These are phyloP conservation scores for Cydonia oblonga DNA, from an alignment of 331 rosid genomes.

Conservation along the genomic window DNA sequence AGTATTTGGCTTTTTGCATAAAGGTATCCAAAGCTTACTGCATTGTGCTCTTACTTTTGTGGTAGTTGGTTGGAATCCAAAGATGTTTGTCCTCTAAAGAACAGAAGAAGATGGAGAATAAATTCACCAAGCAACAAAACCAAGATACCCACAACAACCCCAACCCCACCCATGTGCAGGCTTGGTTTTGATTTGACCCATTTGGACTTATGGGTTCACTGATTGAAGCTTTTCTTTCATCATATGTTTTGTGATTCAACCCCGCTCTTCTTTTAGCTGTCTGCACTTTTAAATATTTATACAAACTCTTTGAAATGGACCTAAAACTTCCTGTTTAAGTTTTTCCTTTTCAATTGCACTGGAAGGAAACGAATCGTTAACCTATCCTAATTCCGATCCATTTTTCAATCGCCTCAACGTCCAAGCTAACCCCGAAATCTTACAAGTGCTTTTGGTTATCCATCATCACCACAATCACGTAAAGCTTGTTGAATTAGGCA, in stretches of 20 bases:
- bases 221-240: background rate
- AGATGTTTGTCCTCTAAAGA: background rate
- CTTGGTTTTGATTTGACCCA: conserved; percentile 6
- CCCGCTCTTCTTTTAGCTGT: background rate
- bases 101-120: background rate
- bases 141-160: background rate
- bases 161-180: conserved; percentile 20
- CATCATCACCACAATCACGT: background rate
- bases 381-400: background rate
- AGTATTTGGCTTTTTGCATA: background rate
- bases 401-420: background rate
- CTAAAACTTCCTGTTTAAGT: too few relatives aligned
- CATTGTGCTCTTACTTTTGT: background rate
- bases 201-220: background rate
- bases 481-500: background rate
- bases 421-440: background rate
- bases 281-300: too few relatives aligned
- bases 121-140: background rate
- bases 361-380: background rate
- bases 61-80: conserved; percentile 8
- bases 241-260: rapidly evolving
- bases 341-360: too few relatives aligned
- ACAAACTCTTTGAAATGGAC: too few relatives aligned
- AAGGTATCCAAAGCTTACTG: background rate
- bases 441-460: background rate